Conservation (phyloP, 805 yeast species). For the Saccharomyces eubayanus region DNA sequence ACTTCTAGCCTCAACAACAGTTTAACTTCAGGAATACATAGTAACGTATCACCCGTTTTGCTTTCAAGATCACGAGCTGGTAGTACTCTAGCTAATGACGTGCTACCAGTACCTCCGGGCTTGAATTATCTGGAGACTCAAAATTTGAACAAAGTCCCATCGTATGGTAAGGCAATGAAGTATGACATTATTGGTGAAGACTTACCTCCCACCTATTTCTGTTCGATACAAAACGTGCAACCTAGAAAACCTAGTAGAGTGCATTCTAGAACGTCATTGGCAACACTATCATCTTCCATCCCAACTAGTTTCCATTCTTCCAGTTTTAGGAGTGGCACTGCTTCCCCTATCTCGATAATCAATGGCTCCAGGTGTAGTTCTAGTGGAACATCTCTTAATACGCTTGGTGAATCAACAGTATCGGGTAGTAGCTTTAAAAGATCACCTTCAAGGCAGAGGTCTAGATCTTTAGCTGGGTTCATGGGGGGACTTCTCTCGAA, state of each 20-base stretch:
- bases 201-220: conserved; percentile 58
- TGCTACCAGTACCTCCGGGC: neutral
- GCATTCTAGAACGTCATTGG: conserved; percentile 12
- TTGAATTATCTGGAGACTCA: neutral
- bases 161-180: conserved; percentile 70
- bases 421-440: neutral
- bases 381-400: neutral
- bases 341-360: neutral
- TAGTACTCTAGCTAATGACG: neutral
- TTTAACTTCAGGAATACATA: neutral
- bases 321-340: neutral
- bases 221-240: conserved; percentile 1
- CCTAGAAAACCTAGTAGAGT: conserved; percentile 16
- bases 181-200: conserved; percentile 41
- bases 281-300: conserved; percentile 4
- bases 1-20: neutral
- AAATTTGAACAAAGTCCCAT: conserved; percentile 65
- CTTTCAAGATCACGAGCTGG: neutral
- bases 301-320: neutral
- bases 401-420: neutral
- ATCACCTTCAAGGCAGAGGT: neutral
- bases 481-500: neutral
- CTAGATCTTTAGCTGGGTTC: neutral
- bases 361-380: neutral
- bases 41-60: neutral